phyloP scores from a whole-genome alignment of 176 grass and related monocot genomes.

The Lolium multiflorum region DNA sequence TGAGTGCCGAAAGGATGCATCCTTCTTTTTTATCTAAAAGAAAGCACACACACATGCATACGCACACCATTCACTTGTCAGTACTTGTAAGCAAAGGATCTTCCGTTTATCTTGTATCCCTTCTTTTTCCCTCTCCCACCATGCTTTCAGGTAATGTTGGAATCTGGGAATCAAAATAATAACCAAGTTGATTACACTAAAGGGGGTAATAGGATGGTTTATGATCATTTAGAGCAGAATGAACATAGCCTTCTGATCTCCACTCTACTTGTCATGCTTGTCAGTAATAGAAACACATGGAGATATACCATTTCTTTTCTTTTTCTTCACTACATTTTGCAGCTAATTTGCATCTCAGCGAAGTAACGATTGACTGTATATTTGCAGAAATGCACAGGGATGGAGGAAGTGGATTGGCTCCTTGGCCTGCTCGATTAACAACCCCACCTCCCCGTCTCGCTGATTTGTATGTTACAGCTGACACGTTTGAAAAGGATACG shows the following conservation, averaged over 20 bases:
- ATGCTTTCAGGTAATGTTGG: constrained; percentile 17
- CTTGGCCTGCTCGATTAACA: constrained; percentile 94
- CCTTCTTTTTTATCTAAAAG: background rate
- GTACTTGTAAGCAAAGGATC: background rate
- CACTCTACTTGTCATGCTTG: constrained; percentile 7
- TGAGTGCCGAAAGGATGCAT: constrained; percentile 15
- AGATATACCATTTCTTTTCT: background rate
- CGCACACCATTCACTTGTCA: background rate
- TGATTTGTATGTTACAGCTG: constrained; percentile 78
- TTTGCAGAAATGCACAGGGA: constrained; percentile 90
- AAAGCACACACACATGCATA: background rate
- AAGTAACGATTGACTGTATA: constrained; percentile 44
- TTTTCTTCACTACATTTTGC: constrained; percentile 9
- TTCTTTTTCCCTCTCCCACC: background rate
- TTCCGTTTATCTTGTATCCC: constrained; percentile 4
- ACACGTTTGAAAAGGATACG: constrained; percentile 89
- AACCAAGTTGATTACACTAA: background rate
- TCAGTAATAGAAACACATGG: constrained; percentile 1
- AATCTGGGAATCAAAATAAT: constrained; percentile 12
- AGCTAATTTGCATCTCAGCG: constrained; percentile 32
- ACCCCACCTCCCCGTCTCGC: constrained; percentile 87
- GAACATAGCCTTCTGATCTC: background rate
- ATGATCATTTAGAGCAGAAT: constrained; percentile 22
- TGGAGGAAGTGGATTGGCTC: constrained; percentile 82
- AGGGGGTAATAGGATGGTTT: background rate